These are phyloP conservation scores for Phaseolus coccineus DNA, from an alignment of 331 rosid species.

Conservation along the genomic window DNA sequence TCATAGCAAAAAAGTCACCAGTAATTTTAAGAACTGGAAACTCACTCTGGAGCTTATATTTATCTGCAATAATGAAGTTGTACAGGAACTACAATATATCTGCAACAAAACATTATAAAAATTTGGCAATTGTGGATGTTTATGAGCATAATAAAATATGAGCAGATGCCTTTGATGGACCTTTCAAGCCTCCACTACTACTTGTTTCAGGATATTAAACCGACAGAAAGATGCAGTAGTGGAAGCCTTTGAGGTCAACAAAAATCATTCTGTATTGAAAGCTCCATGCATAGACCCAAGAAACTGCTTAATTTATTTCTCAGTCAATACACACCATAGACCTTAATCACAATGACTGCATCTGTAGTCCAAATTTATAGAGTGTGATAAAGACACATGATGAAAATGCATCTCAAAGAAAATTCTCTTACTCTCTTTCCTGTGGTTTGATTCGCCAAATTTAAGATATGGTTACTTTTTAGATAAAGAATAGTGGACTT, in stretches of 20 bases:
- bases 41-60: neutral
- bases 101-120: neutral
- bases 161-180: conserved; percentile 1
- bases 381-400: neutral
- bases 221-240: conserved; percentile 21
- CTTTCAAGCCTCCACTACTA: neutral
- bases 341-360: neutral
- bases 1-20: neutral
- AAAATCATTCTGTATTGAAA: neutral
- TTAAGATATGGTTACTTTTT: conserved; percentile 18
- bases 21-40: neutral
- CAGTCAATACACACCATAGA: neutral
- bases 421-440: neutral
- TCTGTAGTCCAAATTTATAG: conserved; percentile 4
- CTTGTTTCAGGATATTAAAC: conserved; percentile 10
- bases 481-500: conserved; percentile 11
- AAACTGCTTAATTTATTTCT: neutral
- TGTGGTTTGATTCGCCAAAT: conserved; percentile 33
- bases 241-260: conserved; percentile 39
- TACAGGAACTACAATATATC: neutral
- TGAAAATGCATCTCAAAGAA: neutral
- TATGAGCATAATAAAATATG: neutral
- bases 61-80: neutral
- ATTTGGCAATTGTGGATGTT: neutral
- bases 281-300: neutral